These are phyloP conservation scores for Chamaecrista fasciculata DNA, from an alignment of 306 rosid genomes.

Conservation along the genomic window DNA sequence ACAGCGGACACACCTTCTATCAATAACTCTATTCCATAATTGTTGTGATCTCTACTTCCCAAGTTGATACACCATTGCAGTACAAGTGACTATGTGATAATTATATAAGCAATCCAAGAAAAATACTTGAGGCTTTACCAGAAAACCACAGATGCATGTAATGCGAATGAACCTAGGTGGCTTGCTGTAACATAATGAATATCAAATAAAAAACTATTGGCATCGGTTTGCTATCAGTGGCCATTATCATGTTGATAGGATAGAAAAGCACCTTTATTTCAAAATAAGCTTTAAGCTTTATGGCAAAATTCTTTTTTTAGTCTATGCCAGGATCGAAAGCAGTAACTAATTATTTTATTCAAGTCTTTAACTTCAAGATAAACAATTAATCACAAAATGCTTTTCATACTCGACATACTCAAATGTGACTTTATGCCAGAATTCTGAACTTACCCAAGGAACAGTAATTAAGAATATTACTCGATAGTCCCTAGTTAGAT, in stretches of 20 bases:
- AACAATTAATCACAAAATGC: too few relatives aligned
- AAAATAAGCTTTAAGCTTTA: background rate
- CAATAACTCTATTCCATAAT: background rate
- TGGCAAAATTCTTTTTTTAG: too few relatives aligned
- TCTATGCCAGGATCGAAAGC: too few relatives aligned
- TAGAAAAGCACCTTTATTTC: background rate
- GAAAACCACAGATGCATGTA: background rate
- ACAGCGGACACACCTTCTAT: too few relatives aligned
- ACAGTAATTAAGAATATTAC: too few relatives aligned
- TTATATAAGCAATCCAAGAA: background rate
- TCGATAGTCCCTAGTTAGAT: background rate
- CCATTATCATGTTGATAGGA: background rate
- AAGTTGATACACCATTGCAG: background rate
- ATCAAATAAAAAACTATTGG: slow-evolving; percentile 13
- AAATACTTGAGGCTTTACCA: background rate
- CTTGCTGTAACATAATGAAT: background rate
- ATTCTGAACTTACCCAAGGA: too few relatives aligned
- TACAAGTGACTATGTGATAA: background rate
- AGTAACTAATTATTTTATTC: too few relatives aligned
- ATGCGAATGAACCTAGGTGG: background rate
- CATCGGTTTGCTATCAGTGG: background rate
- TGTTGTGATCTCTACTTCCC: background rate
- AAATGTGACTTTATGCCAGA: too few relatives aligned
- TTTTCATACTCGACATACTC: too few relatives aligned
- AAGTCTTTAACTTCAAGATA: too few relatives aligned